Evolutionary conservation across 2,329 filamentous ascomycete genomes (phyloP).

Genomic region (Epichloe sp.): DNA sequence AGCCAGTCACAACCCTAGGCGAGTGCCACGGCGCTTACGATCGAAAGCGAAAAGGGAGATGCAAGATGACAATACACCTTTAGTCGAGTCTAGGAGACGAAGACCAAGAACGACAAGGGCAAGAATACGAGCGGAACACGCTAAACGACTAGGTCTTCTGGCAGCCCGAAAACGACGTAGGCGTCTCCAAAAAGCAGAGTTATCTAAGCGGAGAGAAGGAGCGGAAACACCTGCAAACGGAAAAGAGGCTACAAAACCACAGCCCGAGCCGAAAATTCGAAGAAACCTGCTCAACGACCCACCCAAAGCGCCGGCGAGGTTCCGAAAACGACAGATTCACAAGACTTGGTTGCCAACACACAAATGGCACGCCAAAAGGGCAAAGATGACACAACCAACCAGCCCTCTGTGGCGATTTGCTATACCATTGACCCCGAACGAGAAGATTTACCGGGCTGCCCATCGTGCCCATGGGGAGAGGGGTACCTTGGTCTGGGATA

Average conservation of each 20-base stretch:
- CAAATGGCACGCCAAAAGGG: constrained; percentile 83
- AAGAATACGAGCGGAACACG: constrained; percentile 60
- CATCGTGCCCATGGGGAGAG: constrained; percentile 62
- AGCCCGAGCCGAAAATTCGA: constrained; percentile 51
- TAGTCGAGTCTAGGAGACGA: constrained; percentile 51
- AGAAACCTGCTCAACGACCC: constrained; percentile 55
- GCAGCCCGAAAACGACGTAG: constrained; percentile 40
- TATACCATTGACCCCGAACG: constrained; percentile 70
- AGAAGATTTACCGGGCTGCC: constrained; percentile 79
- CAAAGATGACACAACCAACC: constrained; percentile 70
- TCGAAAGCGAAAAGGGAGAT: constrained; percentile 60
- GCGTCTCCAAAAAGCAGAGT: constrained; percentile 19
- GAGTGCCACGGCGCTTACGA: constrained; percentile 67
- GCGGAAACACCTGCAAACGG: constrained; percentile 5
- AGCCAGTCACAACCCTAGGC: constrained; percentile 88
- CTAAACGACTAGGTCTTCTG: constrained; percentile 54
- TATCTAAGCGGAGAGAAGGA: constrained; percentile 6
- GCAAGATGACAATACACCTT: constrained; percentile 81
- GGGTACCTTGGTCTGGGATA: constrained; percentile 81
- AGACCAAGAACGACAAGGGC: constrained; percentile 45
- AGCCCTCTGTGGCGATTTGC: constrained; percentile 84
- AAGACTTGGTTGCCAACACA: constrained; percentile 96
- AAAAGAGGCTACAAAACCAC: constrained; percentile 11
- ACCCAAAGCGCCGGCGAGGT: constrained; percentile 46
- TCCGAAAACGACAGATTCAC: constrained; percentile 69